phyloP scores from a whole-genome alignment of 306 rosid genomes.

The Cicer yamashitae region DNA sequence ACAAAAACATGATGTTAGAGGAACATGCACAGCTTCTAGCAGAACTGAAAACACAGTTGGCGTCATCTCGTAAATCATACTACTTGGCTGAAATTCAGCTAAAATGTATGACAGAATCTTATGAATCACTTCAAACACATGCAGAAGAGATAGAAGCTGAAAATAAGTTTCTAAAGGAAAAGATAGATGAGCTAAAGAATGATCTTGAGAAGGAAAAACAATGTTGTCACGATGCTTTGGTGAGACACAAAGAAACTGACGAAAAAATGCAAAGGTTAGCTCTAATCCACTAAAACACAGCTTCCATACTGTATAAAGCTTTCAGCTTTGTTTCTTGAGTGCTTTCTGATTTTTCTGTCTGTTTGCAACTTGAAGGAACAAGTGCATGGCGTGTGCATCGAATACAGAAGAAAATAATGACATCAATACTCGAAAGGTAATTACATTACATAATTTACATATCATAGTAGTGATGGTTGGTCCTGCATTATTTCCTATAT shows the following conservation, averaged over 20 bases:
- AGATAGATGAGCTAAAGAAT: conserved; percentile 62
- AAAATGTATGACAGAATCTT: conserved; percentile 91
- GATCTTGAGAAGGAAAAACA: conserved; percentile 70
- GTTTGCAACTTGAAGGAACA: conserved; percentile 47
- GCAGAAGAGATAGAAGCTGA: conserved; percentile 73
- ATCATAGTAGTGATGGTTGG: background rate
- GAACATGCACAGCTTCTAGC: conserved; percentile 68
- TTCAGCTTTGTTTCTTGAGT: conserved; percentile 36
- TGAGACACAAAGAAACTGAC: conserved; percentile 67
- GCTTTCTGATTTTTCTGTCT: conserved; percentile 43
- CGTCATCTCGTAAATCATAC: conserved; percentile 66
- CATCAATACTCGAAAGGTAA: conserved; percentile 49
- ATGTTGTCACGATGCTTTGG: conserved; percentile 65
- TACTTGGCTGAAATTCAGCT: conserved; percentile 82
- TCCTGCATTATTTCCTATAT: conserved; percentile 2
- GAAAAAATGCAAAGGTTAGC: conserved; percentile 74
- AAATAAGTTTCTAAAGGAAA: conserved; percentile 59
- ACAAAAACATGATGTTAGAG: background rate
- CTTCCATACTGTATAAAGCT: conserved; percentile 12
- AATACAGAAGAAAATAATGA: conserved; percentile 34
- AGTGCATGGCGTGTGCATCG: conserved; percentile 41
- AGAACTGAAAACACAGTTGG: conserved; percentile 68
- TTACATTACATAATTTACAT: conserved; percentile 11
- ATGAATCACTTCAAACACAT: conserved; percentile 75
- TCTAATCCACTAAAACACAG: conserved; percentile 20